These are phyloP conservation scores for Senna siamea DNA, from an alignment of 306 rosid genomes.

Conservation along the genomic window DNA sequence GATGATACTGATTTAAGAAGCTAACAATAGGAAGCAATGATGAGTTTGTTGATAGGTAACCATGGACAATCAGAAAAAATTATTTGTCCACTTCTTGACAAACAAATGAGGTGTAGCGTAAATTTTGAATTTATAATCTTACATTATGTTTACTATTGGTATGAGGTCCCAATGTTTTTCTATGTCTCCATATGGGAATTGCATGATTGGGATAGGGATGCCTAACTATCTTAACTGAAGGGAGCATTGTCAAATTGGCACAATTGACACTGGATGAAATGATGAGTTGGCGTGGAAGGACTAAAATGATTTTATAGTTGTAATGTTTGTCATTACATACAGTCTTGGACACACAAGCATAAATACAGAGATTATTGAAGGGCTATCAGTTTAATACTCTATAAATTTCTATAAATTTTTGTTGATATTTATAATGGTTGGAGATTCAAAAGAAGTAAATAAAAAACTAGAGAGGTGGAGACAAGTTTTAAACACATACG, in stretches of 20 bases:
- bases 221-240: not conserved
- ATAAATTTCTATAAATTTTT: conserved; percentile 1
- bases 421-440: conserved; percentile 14
- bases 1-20: conserved; percentile 20
- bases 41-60: not conserved
- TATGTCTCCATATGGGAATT: not conserved
- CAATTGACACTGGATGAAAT: not conserved
- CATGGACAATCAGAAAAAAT: not conserved
- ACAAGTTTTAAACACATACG: no score
- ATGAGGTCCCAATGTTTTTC: not conserved
- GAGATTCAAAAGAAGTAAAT: no score
- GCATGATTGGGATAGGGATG: conserved; percentile 12
- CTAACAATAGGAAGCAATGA: not conserved
- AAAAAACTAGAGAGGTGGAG: no score
- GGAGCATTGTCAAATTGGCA: conserved; percentile 8
- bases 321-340: not conserved
- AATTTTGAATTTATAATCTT: conserved; percentile 1
- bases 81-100: not conserved
- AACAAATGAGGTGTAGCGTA: not conserved
- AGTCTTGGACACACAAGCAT: conserved; percentile 7
- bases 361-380: not conserved
- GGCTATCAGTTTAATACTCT: not conserved
- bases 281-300: not conserved
- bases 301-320: not conserved
- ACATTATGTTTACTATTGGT: not conserved